Evolutionary conservation across 495 filamentous ascomycete species (phyloP).

Genomic region (Neurospora tetrasperma): DNA sequence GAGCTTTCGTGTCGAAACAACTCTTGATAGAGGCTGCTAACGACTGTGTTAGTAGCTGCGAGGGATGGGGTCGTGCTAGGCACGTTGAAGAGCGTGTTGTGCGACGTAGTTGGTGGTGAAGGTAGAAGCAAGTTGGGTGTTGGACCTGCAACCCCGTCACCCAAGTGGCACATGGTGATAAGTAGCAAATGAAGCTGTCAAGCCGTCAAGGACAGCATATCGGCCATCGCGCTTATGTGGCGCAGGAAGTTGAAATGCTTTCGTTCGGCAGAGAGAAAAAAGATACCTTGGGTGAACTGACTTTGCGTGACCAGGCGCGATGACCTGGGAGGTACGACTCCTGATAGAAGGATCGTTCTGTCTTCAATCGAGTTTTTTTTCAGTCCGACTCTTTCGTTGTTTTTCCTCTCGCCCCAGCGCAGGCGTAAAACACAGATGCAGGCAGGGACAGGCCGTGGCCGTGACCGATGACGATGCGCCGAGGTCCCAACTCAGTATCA

Average conservation of each 20-base stretch:
- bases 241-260: not conserved
- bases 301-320: not conserved
- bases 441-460: not conserved
- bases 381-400: not conserved
- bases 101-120: not conserved
- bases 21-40: not conserved
- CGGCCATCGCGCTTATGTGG: not conserved
- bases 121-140: not conserved
- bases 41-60: not conserved
- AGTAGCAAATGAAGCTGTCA: not conserved
- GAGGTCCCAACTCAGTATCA: not conserved
- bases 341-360: not conserved
- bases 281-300: not conserved
- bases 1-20: not conserved
- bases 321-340: not conserved
- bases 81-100: not conserved
- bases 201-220: not conserved
- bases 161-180: not conserved
- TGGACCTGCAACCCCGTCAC: not conserved
- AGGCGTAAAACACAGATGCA: not conserved
- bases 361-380: not conserved
- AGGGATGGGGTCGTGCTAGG: not conserved
- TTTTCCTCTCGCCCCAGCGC: not conserved
- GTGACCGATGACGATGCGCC: not conserved
- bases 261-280: not conserved